Conservation (phyloP, 345 rosid species). For the Eucalyptus regnans region DNA sequence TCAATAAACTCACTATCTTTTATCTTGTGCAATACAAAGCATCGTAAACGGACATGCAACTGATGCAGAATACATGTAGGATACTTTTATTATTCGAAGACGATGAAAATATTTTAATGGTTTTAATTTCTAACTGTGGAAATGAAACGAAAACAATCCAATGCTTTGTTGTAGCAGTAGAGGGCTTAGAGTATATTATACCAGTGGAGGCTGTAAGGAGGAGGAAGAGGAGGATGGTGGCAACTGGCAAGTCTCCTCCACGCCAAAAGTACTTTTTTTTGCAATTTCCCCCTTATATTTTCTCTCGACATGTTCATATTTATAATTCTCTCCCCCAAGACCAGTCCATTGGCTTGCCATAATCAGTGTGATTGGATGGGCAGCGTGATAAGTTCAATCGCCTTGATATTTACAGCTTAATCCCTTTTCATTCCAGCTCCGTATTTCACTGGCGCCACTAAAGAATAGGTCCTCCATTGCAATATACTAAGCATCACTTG, state of each 20-base stretch:
- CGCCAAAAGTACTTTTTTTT: not conserved
- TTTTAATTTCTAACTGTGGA: too few species aligned
- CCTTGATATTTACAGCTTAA: not conserved
- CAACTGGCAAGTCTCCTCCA: not conserved
- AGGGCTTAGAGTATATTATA: not conserved
- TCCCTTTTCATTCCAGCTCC: not conserved
- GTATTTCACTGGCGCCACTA: not conserved
- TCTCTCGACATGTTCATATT: not conserved
- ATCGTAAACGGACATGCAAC: not conserved
- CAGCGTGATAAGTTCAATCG: not conserved
- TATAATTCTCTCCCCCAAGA: not conserved
- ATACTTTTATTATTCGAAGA: too few species aligned
- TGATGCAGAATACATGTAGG: not conserved
- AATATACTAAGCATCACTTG: not conserved
- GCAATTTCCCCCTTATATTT: not conserved
- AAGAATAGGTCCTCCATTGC: not conserved
- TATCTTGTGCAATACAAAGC: not conserved
- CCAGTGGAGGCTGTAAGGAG: not conserved
- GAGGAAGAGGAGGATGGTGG: not conserved
- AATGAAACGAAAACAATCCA: too few species aligned
- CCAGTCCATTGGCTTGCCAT: not conserved
- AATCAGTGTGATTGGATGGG: not conserved
- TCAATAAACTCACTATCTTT: not conserved
- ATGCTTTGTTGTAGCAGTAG: not conserved
- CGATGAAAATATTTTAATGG: too few species aligned